phyloP scores from a whole-genome alignment of 331 rosid genomes.

The Spiraea crenata region DNA sequence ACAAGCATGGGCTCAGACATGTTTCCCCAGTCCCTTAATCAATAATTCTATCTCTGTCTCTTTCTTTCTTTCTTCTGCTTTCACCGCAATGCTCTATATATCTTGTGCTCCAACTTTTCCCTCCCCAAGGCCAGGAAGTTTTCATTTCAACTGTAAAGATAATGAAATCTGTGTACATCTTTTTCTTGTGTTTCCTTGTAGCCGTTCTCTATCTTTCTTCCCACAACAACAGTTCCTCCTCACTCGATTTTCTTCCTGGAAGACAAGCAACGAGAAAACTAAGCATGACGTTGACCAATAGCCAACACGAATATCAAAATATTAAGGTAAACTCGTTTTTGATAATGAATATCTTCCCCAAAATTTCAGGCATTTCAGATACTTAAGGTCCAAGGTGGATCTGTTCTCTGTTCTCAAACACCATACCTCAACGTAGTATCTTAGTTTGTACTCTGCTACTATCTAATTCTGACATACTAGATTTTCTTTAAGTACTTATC shows the following conservation, averaged over 20 bases:
- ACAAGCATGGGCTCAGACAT: constrained; percentile 60
- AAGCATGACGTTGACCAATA: constrained; percentile 25
- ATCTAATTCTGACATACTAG: not conserved
- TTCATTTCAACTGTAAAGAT: constrained; percentile 32
- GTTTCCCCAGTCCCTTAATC: constrained; percentile 54
- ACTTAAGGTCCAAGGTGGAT: not conserved
- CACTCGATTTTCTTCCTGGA: constrained; percentile 22
- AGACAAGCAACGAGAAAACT: constrained; percentile 41
- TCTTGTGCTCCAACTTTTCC: constrained; percentile 34
- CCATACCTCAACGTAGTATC: not conserved
- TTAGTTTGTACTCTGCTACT: not conserved
- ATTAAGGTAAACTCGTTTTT: constrained; percentile 37
- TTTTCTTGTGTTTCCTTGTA: constrained; percentile 50
- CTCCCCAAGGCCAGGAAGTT: constrained; percentile 31
- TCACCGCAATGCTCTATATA: constrained; percentile 40
- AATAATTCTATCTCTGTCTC: constrained; percentile 47
- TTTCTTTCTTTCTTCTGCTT: constrained; percentile 20
- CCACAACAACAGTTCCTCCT: constrained; percentile 28
- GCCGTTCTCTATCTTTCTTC: constrained; percentile 45
- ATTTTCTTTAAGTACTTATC: not conserved
- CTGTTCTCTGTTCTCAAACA: constrained; percentile 1
- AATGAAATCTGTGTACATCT: constrained; percentile 47
- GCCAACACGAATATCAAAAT: constrained; percentile 21
- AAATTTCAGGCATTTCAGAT: not conserved
- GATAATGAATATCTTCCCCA: not conserved